These are phyloP conservation scores for Trichoderma asperelloides DNA, from an alignment of 495 filamentous ascomycete species.

Conservation along the genomic window DNA sequence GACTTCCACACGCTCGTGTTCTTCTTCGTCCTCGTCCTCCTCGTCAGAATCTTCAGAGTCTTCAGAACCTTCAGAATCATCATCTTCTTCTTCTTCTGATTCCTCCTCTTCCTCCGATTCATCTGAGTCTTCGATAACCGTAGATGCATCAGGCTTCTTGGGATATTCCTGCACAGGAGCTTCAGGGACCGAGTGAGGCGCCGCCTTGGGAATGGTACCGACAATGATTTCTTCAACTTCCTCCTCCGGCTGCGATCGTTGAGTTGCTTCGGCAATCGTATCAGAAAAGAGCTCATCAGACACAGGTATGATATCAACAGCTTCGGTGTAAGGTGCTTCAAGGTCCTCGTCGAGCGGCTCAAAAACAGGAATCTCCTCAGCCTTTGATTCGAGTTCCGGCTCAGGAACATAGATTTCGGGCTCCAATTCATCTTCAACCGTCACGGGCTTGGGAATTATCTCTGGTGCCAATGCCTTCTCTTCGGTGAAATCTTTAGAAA, in stretches of 20 bases:
- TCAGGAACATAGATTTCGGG: background rate
- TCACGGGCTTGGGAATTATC: background rate
- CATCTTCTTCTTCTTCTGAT: conserved; percentile 17
- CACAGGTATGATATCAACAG: background rate
- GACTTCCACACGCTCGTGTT: background rate
- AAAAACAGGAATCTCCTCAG: background rate
- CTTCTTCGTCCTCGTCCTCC: background rate
- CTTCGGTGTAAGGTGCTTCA: background rate
- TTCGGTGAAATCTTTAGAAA: background rate
- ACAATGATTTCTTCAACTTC: background rate
- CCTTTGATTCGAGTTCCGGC: background rate
- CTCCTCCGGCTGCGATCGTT: background rate
- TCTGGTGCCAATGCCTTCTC: background rate
- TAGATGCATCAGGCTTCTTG: background rate
- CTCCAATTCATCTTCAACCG: background rate
- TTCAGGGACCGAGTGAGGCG: background rate
- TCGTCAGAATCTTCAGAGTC: background rate
- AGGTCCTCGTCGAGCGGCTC: background rate
- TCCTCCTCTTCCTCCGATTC: conserved; percentile 21
- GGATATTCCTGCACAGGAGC: background rate
- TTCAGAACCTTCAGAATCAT: background rate
- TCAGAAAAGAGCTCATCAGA: background rate
- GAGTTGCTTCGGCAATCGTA: background rate
- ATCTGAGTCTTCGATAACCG: background rate
- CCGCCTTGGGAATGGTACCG: background rate